Base-by-base conservation (phyloP, 768 basidiomycete genomes). In the Termitomyces sp. region DNA sequence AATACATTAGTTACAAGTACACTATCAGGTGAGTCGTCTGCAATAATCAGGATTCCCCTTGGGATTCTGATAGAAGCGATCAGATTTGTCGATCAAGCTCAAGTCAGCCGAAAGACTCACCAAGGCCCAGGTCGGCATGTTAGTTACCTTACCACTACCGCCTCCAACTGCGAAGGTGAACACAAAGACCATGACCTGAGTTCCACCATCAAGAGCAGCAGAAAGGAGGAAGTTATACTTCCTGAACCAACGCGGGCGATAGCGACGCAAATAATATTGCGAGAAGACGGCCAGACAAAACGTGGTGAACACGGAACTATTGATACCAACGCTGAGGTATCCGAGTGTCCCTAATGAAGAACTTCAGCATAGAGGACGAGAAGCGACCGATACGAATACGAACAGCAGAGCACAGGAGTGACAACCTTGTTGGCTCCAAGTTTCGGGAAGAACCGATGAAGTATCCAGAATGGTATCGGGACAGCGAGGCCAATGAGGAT, bases 281-380 rank as follows among this genome's bases (percentile, higher is more conserved):
- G 78, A 80, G 63, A 81, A 75, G 28, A 79, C 67, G 49, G 76
- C 79, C 30, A 81, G 63, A n/a, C 66, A 64, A 69, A 81, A 79
- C 1, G 76, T 72, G 9, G 72, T 74, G 64, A 81, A 79, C 26
- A 82, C 74, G 8, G 76, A 79, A 12, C 77, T 79, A 73, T 85
- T 85, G 68, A 85, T 82, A 16, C 83, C 83, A 55, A 82, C 82
- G 58, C 77, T 76, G 53, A 84, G 70, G 65, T 72, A 80, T 56
- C 80, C 79, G 20, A 81, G 70, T 58, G 50, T 52, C 50, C 50
- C 50, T 52, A 26, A 26, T 18, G 23, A 12, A 26, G 23, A 38
- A 51, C 6, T 16, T 52, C 14, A 52, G 50, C 23, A 36, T 14
- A 5, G 18, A 35, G 5, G n/a, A 16, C 23, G 1, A 26, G 35